Base-by-base conservation (phyloP, 2,329 filamentous ascomycete genomes). In the Rosellinia necatrix region DNA sequence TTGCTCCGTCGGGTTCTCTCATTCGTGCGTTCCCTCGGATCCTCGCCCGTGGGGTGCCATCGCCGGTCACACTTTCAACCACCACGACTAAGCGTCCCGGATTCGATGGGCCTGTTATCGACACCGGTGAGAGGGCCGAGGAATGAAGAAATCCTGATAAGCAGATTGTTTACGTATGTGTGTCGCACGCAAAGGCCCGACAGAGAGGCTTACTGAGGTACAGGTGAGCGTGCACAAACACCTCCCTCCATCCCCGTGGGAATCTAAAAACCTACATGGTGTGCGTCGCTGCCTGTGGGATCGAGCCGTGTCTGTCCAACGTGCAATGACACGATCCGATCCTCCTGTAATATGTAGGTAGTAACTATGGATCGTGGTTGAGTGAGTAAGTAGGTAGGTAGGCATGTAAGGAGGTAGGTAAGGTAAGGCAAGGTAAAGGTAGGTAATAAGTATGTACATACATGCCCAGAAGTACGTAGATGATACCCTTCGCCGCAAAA, bases 201-300 rank as follows among this genome's bases (percentile, higher is more conserved):
- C 27, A 9, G 41, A 53, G 40, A 60, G 50, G 58, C 58, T 60
- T 57, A 58, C 58, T 60, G 49, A 40, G 58, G 49, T 53, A 30
- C 54, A 12, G 49, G 43, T 53, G 35, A 30, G n/a, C 22, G 40
- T 27, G 19, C 47, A 56, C 38, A 38, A n/a, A 29, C 22, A 44
- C 54, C 29, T 47, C 38, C 54, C 29, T 47, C 38, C 38, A 38
- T 53, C 17, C 32, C 49, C 42, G 25, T 27, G n/a, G 21, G 25
- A 27, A 38, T 43, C 37, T n/a, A 15, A 17, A 49, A 48, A 47
- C 21, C 29, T 25, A 24, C 22, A n/a, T n/a, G n/a, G n/a, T n/a
- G n/a, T n/a, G n/a, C n/a, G n/a, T n/a, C n/a, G 15, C 42, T 34
- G 35, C 29, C 22, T 34, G 27, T n/a, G 41, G 49, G 49, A 53